phyloP scores from a whole-genome alignment of 1,139 yeast genomes.

The Meyerozyma sp. region DNA sequence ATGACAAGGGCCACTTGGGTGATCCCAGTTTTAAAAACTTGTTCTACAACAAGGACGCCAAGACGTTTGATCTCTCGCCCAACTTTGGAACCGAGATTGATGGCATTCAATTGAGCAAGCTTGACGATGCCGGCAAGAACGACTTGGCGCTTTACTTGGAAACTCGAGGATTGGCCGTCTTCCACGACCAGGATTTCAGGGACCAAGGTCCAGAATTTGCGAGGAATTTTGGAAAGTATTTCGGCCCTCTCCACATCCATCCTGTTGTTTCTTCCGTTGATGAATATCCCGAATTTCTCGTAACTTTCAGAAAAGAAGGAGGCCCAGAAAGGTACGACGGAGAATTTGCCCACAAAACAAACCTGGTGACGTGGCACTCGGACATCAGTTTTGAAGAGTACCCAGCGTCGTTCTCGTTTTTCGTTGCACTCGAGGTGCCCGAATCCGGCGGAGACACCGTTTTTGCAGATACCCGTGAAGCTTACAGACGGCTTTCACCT shows the following conservation, averaged over 20 bases:
- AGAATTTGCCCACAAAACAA: constrained; percentile 15
- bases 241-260: constrained; percentile 29
- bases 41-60: constrained; percentile 15
- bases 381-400: constrained; percentile 28
- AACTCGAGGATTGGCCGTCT: constrained; percentile 26
- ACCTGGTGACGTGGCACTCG: constrained; percentile 22
- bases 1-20: constrained; percentile 25
- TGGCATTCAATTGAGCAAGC: constrained; percentile 27
- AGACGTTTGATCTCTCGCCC: constrained; percentile 20
- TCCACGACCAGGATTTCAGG: constrained; percentile 28
- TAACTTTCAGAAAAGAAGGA: constrained; percentile 26
- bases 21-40: constrained; percentile 23
- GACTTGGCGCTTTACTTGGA: constrained; percentile 28
- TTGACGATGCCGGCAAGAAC: constrained; percentile 26
- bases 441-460: constrained; percentile 30
- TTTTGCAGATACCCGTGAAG: constrained; percentile 27
- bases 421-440: constrained; percentile 29
- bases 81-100: constrained; percentile 28
- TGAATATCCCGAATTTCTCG: constrained; percentile 23
- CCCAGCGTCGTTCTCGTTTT: constrained; percentile 26
- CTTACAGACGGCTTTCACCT: constrained; percentile 27
- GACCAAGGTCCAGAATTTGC: constrained; percentile 26
- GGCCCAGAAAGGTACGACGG: constrained; percentile 16
- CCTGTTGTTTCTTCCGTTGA: constrained; percentile 24
- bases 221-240: constrained; percentile 23